Evolutionary conservation across 2,329 filamentous ascomycete species (phyloP).

Genomic region (Clarireedia homoeocarpa): DNA sequence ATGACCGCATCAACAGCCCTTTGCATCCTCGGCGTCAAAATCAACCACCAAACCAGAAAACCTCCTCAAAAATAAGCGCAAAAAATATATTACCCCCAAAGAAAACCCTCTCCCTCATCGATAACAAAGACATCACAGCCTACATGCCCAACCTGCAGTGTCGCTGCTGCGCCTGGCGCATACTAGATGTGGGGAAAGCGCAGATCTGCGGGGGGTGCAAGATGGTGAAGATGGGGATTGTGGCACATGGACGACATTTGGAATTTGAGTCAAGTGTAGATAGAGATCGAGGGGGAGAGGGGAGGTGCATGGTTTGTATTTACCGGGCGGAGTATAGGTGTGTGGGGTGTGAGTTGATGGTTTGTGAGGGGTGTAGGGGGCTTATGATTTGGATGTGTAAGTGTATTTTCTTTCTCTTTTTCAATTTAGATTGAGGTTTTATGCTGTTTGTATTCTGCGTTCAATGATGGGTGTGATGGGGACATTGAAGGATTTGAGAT

Average conservation of each 20-base stretch:
- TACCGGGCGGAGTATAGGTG: not conserved
- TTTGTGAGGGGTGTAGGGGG: not conserved
- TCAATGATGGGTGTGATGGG: no score
- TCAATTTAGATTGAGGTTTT: no score
- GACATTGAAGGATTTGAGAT: no score
- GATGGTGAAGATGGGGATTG: not conserved
- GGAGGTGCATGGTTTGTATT: not conserved
- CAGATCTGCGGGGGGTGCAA: constrained; percentile 1
- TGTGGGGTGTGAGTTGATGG: not conserved
- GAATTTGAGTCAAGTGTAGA: not conserved
- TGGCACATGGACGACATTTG: not conserved
- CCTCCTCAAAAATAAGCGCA: not conserved
- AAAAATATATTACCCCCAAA: not conserved
- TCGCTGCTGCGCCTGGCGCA: not conserved
- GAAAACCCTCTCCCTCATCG: not conserved
- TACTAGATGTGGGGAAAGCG: not conserved
- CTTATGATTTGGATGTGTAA: not conserved
- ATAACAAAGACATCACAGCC: not conserved
- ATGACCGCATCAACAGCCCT: no score
- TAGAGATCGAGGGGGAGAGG: not conserved
- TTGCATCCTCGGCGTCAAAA: no score
- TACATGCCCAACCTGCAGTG: constrained; percentile 8
- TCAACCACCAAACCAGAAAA: not conserved
- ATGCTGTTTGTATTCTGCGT: no score
- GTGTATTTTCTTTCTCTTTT: no score